Conservation (phyloP, 2,329 filamentous ascomycete genomes). For the Botrytis cinerea region DNA sequence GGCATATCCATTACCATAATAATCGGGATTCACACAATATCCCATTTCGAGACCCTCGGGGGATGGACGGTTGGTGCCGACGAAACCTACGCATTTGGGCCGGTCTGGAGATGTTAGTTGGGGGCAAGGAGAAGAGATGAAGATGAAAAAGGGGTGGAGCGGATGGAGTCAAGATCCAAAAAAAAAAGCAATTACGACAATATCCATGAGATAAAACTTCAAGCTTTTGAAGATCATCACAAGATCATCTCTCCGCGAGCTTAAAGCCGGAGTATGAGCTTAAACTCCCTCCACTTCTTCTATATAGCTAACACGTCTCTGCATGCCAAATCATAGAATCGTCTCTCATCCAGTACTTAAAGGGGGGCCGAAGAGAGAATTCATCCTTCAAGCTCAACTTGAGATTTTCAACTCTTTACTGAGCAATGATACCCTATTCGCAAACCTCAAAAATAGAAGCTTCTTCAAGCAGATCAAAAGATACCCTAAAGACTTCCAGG, state of each 20-base stretch:
- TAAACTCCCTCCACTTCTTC: not conserved
- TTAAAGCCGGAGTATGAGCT: too few relatives aligned
- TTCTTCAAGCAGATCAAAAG: not conserved
- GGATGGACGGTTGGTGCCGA: not conserved
- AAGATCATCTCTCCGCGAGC: not conserved
- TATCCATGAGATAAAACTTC: not conserved
- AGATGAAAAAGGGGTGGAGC: too few relatives aligned
- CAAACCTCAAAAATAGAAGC: not conserved
- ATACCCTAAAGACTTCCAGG: not conserved
- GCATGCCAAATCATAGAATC: not conserved
- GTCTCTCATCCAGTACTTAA: not conserved
- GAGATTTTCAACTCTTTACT: not conserved
- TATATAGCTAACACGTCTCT: not conserved
- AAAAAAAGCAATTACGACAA: not conserved
- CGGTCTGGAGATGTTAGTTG: not conserved
- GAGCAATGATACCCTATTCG: not conserved
- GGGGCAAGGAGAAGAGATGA: not conserved
- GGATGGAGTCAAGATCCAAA: not conserved
- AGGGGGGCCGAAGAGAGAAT: not conserved
- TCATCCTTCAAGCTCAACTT: not conserved
- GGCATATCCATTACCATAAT: constrained; percentile 34
- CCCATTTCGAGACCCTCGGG: not conserved
- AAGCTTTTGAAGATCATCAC: not conserved
- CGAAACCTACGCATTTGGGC: not conserved
- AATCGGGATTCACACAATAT: constrained; percentile 33